Evolutionary conservation across 2,329 filamentous ascomycete species (phyloP).

Genomic region (Falciphora oryzae): DNA sequence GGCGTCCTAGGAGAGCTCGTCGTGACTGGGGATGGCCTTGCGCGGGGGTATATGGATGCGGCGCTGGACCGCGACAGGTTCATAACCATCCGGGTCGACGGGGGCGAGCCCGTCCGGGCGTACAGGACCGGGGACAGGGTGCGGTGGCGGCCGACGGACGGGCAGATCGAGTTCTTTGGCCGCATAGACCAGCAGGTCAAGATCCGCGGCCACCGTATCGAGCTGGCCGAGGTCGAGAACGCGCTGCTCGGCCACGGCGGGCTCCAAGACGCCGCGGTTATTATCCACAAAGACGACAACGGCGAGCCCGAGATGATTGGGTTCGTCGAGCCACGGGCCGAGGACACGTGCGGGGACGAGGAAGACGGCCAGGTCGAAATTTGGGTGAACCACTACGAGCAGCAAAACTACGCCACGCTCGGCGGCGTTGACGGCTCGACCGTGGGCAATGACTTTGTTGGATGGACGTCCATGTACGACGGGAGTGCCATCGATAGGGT

Average conservation of each 20-base stretch:
- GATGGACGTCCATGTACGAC: background rate
- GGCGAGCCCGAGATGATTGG: constrained; percentile 1
- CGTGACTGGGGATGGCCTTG: constrained; percentile 26
- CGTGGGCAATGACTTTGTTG: background rate
- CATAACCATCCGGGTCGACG: constrained; percentile 15
- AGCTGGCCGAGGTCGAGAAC: constrained; percentile 13
- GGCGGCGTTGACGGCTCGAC: background rate
- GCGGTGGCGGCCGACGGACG: constrained; percentile 11
- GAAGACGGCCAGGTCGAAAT: background rate
- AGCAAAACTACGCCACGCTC: background rate
- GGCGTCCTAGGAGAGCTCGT: constrained; percentile 17
- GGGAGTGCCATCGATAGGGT: background rate
- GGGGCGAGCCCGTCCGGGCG: background rate
- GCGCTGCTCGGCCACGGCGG: background rate
- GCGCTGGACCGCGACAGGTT: background rate
- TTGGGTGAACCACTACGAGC: background rate
- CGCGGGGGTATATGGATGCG: constrained; percentile 30
- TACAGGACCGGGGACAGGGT: constrained; percentile 19
- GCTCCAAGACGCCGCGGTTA: background rate
- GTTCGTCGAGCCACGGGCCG: background rate
- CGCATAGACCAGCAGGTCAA: constrained; percentile 15
- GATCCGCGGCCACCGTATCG: constrained; percentile 15
- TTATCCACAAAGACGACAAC: background rate
- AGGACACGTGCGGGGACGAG: background rate
- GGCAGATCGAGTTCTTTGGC: constrained; percentile 15